phyloP scores from a whole-genome alignment of 2,329 filamentous ascomycete species.

The Grosmannia clavigera region DNA sequence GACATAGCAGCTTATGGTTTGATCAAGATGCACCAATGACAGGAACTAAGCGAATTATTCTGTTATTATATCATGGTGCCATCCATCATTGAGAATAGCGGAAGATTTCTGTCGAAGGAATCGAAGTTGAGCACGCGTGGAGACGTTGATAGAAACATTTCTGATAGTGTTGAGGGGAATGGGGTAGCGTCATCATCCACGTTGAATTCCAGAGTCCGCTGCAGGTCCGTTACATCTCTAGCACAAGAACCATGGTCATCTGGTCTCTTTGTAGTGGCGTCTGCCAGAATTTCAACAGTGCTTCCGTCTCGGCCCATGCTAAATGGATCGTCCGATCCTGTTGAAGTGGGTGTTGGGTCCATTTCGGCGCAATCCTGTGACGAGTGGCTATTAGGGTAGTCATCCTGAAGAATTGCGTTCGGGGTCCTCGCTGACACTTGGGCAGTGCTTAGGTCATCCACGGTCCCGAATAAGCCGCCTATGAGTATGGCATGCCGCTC shows the following conservation, averaged over 20 bases:
- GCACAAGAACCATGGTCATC: not conserved
- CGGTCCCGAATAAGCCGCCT: constrained; percentile 15
- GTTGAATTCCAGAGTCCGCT: not conserved
- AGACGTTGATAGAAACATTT: constrained; percentile 12
- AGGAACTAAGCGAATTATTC: too few relatives aligned
- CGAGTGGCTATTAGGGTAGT: not conserved
- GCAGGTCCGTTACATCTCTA: not conserved
- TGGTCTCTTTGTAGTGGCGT: not conserved
- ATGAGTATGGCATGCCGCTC: constrained; percentile 15
- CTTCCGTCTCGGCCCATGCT: not conserved
- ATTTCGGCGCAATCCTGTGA: not conserved
- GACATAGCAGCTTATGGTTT: not conserved
- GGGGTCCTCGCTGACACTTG: not conserved
- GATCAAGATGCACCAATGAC: not conserved
- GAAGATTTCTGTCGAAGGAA: constrained; percentile 12
- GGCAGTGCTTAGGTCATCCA: constrained; percentile 6
- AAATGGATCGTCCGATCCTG: not conserved
- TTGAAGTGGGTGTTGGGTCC: not conserved
- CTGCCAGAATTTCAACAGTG: not conserved
- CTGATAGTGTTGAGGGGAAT: constrained; percentile 1
- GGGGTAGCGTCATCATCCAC: not conserved
- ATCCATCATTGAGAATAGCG: constrained; percentile 15
- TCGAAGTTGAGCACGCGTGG: constrained; percentile 14
- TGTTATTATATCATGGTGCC: not conserved
- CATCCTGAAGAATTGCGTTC: not conserved